Evolutionary conservation across 2,329 filamentous ascomycete genomes (phyloP).

Genomic region (Clonostachys byssicola): DNA sequence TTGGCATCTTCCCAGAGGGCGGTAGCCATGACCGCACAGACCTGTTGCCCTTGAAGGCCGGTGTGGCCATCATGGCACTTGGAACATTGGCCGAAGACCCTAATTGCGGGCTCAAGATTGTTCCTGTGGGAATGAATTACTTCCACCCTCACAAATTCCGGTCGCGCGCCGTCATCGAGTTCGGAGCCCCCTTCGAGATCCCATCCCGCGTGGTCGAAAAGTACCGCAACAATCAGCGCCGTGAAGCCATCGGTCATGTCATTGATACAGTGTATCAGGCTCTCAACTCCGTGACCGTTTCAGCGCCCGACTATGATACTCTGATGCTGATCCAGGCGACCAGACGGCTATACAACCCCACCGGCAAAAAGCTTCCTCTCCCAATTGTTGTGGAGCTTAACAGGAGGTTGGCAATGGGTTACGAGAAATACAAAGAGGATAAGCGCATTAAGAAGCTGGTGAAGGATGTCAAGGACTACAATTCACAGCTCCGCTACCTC

Average conservation of each 20-base stretch:
- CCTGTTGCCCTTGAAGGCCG: constrained; percentile 87
- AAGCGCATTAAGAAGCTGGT: constrained; percentile 74
- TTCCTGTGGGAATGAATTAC: constrained; percentile 98
- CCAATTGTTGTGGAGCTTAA: constrained; percentile 94
- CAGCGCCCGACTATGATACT: constrained; percentile 90
- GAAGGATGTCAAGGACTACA: constrained; percentile 77
- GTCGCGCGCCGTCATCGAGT: constrained; percentile 92
- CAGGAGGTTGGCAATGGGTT: constrained; percentile 83
- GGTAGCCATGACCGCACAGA: constrained; percentile 94
- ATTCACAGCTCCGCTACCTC: constrained; percentile 78
- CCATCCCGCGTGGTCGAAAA: constrained; percentile 77
- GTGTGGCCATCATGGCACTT: constrained; percentile 96
- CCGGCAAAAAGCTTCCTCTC: constrained; percentile 87
- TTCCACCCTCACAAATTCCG: constrained; percentile 99
- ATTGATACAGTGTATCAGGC: constrained; percentile 84
- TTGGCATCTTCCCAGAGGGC: constrained; percentile 96
- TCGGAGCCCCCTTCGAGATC: constrained; percentile 84
- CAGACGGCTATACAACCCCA: constrained; percentile 87
- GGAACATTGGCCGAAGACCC: constrained; percentile 83
- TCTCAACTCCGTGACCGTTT: constrained; percentile 84
- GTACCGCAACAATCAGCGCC: constrained; percentile 77
- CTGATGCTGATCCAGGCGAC: constrained; percentile 96
- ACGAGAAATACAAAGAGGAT: constrained; percentile 89
- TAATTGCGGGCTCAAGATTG: constrained; percentile 85
- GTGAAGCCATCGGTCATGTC: constrained; percentile 82